Evolutionary conservation across 2,329 filamentous ascomycete species (phyloP), one percentile per base, ranked within the genome.

Genomic region (Colletotrichum sublineola): DNA sequence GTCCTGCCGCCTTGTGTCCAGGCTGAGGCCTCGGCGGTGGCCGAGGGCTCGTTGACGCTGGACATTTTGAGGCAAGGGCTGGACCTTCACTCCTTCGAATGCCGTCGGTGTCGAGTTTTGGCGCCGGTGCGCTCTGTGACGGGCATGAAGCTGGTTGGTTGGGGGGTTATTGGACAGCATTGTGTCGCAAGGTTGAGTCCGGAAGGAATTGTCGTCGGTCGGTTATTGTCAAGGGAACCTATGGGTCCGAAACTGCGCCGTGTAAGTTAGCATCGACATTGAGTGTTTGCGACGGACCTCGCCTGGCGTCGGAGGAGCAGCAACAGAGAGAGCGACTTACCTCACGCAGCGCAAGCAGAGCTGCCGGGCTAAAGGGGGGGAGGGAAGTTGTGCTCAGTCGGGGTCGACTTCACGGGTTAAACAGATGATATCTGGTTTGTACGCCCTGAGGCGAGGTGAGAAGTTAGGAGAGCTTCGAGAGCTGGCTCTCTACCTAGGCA

Each of bases 331-430:
- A 42, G 42, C 63, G 56, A 77, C 85, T 77, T 82, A 94, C 93
- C 92, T 95, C 92, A 91, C 92, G 91, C 92, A 94, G 91, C 88
- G 91, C 91, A 92, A 93, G 91, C 91, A 84, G 90, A 90, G 88
- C 89, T 90, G 92, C 92, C 92, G 92, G 93, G 92, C 91, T 87
- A 84, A 38, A 40, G 38, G 78, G 79, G 75, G 80, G 75, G 57
- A 76, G 78, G 76, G 73, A 78, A 74, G 80, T 85, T 79, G 84
- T 84, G 79, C 83, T 86, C 87, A 88, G 85, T 85, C 83, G 82
- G 79, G 75, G 79, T 78, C 78, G 84, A 84, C 82, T 82, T 82
- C 78, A 76, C 76, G 76, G 73, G 70, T 74, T 68, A 67, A 68
- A 58, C 63, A 73, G 62, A 71, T 67, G 64, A n/a, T 53, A 61